A percentile compares a stretch with the other conserved stretches of the same genome.
These are phyloP conservation scores for Apiotrichum laibachii DNA, from an alignment of 1,284 basidiomycete species.

Conservation along the genomic window DNA sequence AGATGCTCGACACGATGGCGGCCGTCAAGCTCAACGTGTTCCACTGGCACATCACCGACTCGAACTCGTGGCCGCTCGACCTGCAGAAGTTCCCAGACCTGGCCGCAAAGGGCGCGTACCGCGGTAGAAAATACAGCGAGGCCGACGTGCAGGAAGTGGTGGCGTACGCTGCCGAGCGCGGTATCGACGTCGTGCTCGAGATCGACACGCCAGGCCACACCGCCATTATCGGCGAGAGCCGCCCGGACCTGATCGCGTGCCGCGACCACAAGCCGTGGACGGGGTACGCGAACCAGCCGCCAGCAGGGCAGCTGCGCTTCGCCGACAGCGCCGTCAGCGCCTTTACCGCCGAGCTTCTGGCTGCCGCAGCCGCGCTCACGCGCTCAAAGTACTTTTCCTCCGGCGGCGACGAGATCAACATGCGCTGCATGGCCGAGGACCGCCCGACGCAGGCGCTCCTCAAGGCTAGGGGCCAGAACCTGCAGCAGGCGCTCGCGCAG, in stretches of 20 bases:
- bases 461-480: conserved; percentile 22
- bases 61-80: conserved; percentile 65
- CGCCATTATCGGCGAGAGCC: conserved; percentile 61
- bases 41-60: conserved; percentile 50
- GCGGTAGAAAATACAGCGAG: conserved; percentile 60
- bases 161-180: conserved; percentile 69
- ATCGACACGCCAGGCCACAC: conserved; percentile 70
- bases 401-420: conserved; percentile 79
- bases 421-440: conserved; percentile 65
- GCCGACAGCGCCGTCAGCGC: conserved; percentile 55
- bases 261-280: conserved; percentile 62
- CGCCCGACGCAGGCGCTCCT: conserved; percentile 59
- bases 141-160: conserved; percentile 64
- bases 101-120: conserved; percentile 68
- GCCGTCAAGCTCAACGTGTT: conserved; percentile 73
- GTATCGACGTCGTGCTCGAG: conserved; percentile 73
- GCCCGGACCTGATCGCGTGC: conserved; percentile 73
- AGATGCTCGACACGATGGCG: conserved; percentile 76
- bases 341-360: conserved; percentile 57
- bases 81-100: conserved; percentile 61
- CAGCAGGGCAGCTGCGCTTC: conserved; percentile 73
- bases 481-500: conserved; percentile 62
- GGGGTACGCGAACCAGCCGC: conserved; percentile 58
- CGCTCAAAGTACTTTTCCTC: conserved; percentile 63
- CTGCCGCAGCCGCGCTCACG: conserved; percentile 24